Evolutionary conservation across 2,329 filamentous ascomycete genomes (phyloP).

Genomic region (Lecanicillium sp.): DNA sequence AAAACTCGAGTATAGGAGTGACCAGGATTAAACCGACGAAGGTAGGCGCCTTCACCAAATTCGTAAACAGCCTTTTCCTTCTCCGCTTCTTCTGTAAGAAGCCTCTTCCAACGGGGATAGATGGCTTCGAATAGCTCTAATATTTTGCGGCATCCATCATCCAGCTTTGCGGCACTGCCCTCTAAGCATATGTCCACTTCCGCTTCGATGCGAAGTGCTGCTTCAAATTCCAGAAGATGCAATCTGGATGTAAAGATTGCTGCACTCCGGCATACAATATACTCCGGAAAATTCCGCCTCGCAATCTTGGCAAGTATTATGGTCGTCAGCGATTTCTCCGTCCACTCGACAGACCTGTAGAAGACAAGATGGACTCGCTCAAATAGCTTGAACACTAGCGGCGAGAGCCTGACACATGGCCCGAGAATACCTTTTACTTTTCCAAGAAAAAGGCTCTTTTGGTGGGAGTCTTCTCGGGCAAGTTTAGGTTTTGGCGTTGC

Average conservation of each 20-base stretch:
- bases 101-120: constrained; percentile 69
- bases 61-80: constrained; percentile 75
- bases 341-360: constrained; percentile 94
- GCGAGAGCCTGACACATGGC: constrained; percentile 73
- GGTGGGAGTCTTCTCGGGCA: constrained; percentile 40
- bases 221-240: constrained; percentile 80
- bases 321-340: constrained; percentile 89
- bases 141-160: constrained; percentile 57
- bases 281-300: constrained; percentile 77
- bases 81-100: constrained; percentile 64
- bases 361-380: constrained; percentile 93
- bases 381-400: constrained; percentile 69
- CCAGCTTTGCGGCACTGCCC: constrained; percentile 61
- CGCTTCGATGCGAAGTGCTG: constrained; percentile 72
- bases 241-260: constrained; percentile 78
- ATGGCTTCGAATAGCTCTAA: constrained; percentile 65
- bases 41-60: constrained; percentile 77
- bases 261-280: constrained; percentile 80
- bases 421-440: constrained; percentile 75
- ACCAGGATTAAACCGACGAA: constrained; percentile 81
- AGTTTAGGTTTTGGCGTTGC: constrained; percentile 22
- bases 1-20: constrained; percentile 92
- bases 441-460: constrained; percentile 64
- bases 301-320: constrained; percentile 92
- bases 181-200: constrained; percentile 76